Percentiles rank a stretch among this genome's conserved stretches.
These are phyloP conservation scores for Xylaria flabelliformis DNA, from an alignment of 495 filamentous ascomycete species.

Conservation along the genomic window DNA sequence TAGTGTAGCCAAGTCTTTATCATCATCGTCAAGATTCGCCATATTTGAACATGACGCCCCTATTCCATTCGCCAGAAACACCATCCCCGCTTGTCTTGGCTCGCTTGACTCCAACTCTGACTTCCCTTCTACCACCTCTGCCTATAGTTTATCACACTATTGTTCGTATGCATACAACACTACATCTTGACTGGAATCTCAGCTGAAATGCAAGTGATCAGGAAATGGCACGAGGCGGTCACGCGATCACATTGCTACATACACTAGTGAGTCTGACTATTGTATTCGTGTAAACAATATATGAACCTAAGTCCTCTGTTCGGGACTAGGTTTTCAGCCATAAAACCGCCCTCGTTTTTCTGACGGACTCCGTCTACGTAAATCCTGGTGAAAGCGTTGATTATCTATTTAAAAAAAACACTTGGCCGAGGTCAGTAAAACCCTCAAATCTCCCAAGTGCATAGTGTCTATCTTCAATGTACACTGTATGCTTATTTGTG, in stretches of 20 bases:
- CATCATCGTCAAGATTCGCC: background rate
- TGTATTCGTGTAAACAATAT: background rate
- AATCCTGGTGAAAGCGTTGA: background rate
- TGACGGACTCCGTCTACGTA: background rate
- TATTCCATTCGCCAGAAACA: background rate
- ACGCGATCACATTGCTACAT: too few relatives aligned
- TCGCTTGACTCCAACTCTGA: background rate
- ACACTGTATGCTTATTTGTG: background rate
- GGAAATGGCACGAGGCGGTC: background rate
- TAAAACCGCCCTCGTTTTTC: background rate
- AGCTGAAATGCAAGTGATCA: conserved; percentile 21
- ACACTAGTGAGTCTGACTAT: background rate
- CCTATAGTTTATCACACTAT: background rate
- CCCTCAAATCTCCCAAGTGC: background rate
- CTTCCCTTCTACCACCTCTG: background rate
- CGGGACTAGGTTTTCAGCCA: background rate
- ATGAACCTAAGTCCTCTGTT: background rate
- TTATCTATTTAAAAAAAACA: background rate
- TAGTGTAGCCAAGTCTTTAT: background rate
- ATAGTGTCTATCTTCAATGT: background rate
- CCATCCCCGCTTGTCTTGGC: background rate
- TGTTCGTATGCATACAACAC: conserved; percentile 13
- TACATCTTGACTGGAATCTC: conserved; percentile 7
- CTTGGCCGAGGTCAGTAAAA: background rate
- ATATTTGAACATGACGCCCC: background rate